Evolutionary conservation across 1,284 basidiomycete species (phyloP), one percentile per base, ranked within the genome.

Genomic region (Trametes hirsuta): DNA sequence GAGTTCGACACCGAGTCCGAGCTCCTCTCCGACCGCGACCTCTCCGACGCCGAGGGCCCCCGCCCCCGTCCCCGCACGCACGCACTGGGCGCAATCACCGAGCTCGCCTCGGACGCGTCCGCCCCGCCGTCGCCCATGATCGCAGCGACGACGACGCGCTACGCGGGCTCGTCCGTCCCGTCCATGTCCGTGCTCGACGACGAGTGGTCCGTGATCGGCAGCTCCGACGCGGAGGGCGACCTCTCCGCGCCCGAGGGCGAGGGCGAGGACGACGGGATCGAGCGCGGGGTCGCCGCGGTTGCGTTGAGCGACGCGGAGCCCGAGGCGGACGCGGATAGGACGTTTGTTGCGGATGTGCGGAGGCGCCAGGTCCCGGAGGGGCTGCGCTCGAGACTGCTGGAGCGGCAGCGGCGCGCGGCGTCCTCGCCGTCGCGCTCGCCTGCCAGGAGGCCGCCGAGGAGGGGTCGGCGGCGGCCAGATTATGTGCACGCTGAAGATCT

Each of bases 21-120:
- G 51, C 79, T 81, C 52, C 79, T 81, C 37, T 78, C 78, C 40
- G 79, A 82, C 55, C 76, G 79, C 18, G 85, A 85, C 41, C 76
- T 80, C 36, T 80, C 78, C 3, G 84, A 85, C 61, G 73, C 76
- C 55, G 77, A 77, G n/a, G 67, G 68, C 6, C 68, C 62, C 34
- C 40, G 48, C 1, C 61, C 63, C 30, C 62, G 64, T 61, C n/a
- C 52, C 11, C 42, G 54, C 34, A 45, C 74, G n/a, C 68, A 73
- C 21, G 61, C 71, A 4, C 80, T 81, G 48, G 69, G 74, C n/a
- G 65, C 68, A 6, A 69, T 74, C 61, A 66, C 63, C 3, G 68
- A 72, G 44, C 45, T 48, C 5, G 55, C 41, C 25, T 59, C 57
- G 21, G 61, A 64, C 35, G 52, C 55, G 39, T 71, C 70, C 39